A percentile compares a stretch with the other conserved stretches of the same genome.
phyloP scores from a whole-genome alignment of 2,329 filamentous ascomycete species.

The Scorias spongiosa region DNA sequence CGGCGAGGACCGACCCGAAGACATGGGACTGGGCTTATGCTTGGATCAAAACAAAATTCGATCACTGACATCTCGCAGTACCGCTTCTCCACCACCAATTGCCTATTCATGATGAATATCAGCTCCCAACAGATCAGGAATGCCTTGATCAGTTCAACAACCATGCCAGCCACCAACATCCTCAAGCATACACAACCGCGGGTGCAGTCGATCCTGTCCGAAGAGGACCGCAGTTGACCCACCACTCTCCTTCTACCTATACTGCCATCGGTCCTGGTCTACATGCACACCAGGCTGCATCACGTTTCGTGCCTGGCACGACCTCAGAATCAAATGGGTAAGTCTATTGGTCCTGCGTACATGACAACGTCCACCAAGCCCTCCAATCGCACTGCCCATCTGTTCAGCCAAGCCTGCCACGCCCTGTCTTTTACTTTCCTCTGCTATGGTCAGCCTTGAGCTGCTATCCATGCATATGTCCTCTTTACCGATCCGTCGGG shows the following conservation, averaged over 20 bases:
- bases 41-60: no score
- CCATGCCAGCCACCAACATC: slow-evolving; percentile 27
- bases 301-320: slow-evolving; percentile 37
- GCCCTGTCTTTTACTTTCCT: background rate
- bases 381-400: background rate
- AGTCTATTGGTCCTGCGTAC: slow-evolving; percentile 26
- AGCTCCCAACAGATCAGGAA: slow-evolving; percentile 29
- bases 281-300: slow-evolving; percentile 16
- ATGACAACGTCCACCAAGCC: background rate
- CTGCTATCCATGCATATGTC: background rate
- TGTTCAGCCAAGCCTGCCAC: background rate
- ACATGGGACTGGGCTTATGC: no score
- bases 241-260: slow-evolving; percentile 29
- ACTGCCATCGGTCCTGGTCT: slow-evolving; percentile 29
- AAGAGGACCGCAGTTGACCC: slow-evolving; percentile 34
- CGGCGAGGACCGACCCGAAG: no score
- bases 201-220: slow-evolving; percentile 33
- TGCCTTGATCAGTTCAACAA: slow-evolving; percentile 29
- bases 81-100: slow-evolving; percentile 30
- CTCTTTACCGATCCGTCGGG: background rate
- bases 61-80: slow-evolving; percentile 9
- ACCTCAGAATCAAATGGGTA: slow-evolving; percentile 37
- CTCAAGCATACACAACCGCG: slow-evolving; percentile 23
- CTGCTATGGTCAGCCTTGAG: background rate
- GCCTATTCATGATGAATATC: slow-evolving; percentile 26